phyloP scores from a whole-genome alignment of 306 rosid species.

The Vigna radiata region DNA sequence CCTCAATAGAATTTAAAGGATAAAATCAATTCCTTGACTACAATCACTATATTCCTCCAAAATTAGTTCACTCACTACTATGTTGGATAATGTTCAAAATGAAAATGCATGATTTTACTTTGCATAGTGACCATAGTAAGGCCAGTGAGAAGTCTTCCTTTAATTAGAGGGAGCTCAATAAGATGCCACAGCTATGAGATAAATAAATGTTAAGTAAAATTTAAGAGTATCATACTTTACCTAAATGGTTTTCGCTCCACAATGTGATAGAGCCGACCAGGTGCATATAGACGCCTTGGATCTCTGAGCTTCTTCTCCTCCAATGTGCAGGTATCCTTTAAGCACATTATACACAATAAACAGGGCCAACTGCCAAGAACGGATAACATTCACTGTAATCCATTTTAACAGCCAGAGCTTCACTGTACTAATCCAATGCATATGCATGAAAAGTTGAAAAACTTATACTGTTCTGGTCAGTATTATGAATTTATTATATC shows the following conservation, averaged over 20 bases:
- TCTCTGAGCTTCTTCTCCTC: slow-evolving; percentile 88
- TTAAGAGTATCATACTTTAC: slow-evolving; percentile 52
- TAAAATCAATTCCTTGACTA: slow-evolving; percentile 4
- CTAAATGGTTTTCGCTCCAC: slow-evolving; percentile 95
- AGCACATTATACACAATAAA: slow-evolving; percentile 80
- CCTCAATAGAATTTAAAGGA: background rate
- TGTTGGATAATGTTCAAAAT: slow-evolving; percentile 7
- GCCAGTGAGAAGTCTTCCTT: background rate
- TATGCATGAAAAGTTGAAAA: slow-evolving; percentile 42
- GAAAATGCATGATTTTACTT: slow-evolving; percentile 15
- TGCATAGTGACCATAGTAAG: slow-evolving; percentile 4
- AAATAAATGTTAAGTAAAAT: slow-evolving; percentile 12
- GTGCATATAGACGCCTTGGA: slow-evolving; percentile 94
- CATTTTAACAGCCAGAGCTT: slow-evolving; percentile 29
- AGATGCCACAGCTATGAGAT: background rate
- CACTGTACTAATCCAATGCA: slow-evolving; percentile 40
- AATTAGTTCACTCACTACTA: background rate
- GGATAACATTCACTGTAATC: slow-evolving; percentile 39
- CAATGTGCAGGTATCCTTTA: slow-evolving; percentile 91
- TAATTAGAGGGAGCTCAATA: slow-evolving; percentile 11
- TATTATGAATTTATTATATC: slow-evolving; percentile 15
- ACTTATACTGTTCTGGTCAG: slow-evolving; percentile 3
- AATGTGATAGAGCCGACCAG: slow-evolving; percentile 97
- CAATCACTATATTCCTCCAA: slow-evolving; percentile 9
- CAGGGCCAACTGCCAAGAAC: slow-evolving; percentile 87